These are phyloP conservation scores for Millerago galiae DNA, from an alignment of 805 yeast genomes.

Conservation along the genomic window DNA sequence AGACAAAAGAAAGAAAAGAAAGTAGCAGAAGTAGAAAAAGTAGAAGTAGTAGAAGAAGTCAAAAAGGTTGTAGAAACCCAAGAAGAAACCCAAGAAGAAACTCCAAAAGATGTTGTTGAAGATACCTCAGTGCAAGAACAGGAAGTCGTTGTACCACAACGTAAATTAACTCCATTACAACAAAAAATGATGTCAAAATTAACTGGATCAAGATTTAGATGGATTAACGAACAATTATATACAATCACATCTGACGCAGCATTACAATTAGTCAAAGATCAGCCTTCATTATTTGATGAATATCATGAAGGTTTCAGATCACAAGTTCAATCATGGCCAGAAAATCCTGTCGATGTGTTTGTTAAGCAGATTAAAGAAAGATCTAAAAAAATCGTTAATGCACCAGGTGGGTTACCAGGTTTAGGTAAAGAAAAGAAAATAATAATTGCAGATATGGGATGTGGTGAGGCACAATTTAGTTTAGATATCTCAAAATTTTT, in stretches of 20 bases:
- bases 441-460: slow-evolving; percentile 96
- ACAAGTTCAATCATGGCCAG: slow-evolving; percentile 97
- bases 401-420: slow-evolving; percentile 96
- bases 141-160: slow-evolving; percentile 21
- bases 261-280: slow-evolving; percentile 59
- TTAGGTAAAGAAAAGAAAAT: slow-evolving; percentile 42
- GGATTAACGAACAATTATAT: slow-evolving; percentile 97
- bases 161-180: slow-evolving; percentile 76
- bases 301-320: slow-evolving; percentile 93
- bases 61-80: slow-evolving; percentile 3
- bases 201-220: slow-evolving; percentile 91
- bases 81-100: slow-evolving; percentile 1
- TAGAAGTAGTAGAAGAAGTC: neutral
- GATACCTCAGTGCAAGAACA: slow-evolving; percentile 2
- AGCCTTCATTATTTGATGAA: slow-evolving; percentile 87
- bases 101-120: neutral
- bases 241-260: slow-evolving; percentile 80
- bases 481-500: slow-evolving; percentile 51
- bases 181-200: slow-evolving; percentile 93
- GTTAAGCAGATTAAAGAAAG: slow-evolving; percentile 61
- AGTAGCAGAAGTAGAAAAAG: neutral
- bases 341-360: slow-evolving; percentile 92
- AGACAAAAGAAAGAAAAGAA: neutral
- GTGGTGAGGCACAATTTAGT: slow-evolving; percentile 94
- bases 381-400: slow-evolving; percentile 64